Base-by-base conservation (phyloP, 1,284 basidiomycete species). In the Blastosporella zonata region DNA sequence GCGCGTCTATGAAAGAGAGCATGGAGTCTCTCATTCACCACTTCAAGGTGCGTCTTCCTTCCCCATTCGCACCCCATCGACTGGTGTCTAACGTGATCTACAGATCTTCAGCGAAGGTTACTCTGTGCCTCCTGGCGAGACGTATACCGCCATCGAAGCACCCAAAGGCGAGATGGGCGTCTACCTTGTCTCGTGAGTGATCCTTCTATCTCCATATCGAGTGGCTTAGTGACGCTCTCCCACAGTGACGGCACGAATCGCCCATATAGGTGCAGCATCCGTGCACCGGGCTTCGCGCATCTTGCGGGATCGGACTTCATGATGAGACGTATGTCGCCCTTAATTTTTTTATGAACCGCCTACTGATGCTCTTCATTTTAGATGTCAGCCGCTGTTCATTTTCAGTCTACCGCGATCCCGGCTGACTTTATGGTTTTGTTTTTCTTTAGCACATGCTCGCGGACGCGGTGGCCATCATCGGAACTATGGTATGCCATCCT, bases 91-190 rank as follows among this genome's bases (percentile, higher is more conserved):
- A 23, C n/a, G 8, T 9, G 17, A 27, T 35, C 21, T 49, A 41
- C 59, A 90, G 87, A 77, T 95, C 60, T 98, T 96, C 77, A 93
- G 89, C 48, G 95, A 99, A 70, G 96, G 96, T 17, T 99, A 93
- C 74, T 90, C 90, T 23, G 96, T 98, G n/a, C 96, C 96, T 13
- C 90, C 95, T 15, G 87, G 96, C 27, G 96, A 99, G 76, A 99
- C 96, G 0, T 99, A 99, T 75, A 85, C 84, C 47, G 93, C 96
- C 3, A 98, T 99, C 60, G 96, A 99, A 72, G 96, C 96, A 15
- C 96, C 95, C 49, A 99, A 99, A 75, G 95, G 95, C 54, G 94
- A 98, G 74, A 98, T 98, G 95, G 93, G 79, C 57, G 94, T 97
- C 47, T 97, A 93, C 72, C 84, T 97, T 46, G 92, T 97, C 53